These are phyloP conservation scores for Pichia sp. DNA, from an alignment of 1,139 yeast genomes.

Conservation along the genomic window DNA sequence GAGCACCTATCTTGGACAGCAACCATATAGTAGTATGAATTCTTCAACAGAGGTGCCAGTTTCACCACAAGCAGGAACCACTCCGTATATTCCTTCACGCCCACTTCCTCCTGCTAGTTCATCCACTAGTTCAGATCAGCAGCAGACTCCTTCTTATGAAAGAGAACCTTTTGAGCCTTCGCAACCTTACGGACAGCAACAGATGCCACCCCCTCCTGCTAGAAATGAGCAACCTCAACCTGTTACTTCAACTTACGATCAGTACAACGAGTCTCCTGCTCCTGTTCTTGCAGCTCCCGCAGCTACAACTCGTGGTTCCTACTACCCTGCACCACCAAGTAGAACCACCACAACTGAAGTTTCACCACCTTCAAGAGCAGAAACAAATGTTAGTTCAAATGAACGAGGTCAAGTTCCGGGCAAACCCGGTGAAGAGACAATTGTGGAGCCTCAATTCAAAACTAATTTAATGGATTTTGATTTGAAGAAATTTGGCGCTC, in stretches of 20 bases:
- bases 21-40: background rate
- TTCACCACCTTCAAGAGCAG: background rate
- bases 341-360: background rate
- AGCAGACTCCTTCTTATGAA: background rate
- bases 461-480: slow-evolving; percentile 33
- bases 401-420: background rate
- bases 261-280: background rate
- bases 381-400: too few species aligned
- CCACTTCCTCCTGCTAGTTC: slow-evolving; percentile 4
- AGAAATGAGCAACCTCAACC: background rate
- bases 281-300: background rate
- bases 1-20: background rate
- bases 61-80: background rate
- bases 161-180: background rate
- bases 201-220: background rate
- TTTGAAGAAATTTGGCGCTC: slow-evolving; percentile 33
- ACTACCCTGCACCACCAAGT: slow-evolving; percentile 1
- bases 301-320: background rate
- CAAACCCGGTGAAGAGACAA: slow-evolving; percentile 20
- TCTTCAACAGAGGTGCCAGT: background rate
- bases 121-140: background rate
- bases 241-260: too few species aligned
- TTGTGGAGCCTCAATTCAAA: slow-evolving; percentile 29
- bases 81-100: background rate
- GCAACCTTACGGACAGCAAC: background rate